These are phyloP conservation scores for Tricholoma sp. DNA, from an alignment of 768 basidiomycete species.

Conservation along the genomic window DNA sequence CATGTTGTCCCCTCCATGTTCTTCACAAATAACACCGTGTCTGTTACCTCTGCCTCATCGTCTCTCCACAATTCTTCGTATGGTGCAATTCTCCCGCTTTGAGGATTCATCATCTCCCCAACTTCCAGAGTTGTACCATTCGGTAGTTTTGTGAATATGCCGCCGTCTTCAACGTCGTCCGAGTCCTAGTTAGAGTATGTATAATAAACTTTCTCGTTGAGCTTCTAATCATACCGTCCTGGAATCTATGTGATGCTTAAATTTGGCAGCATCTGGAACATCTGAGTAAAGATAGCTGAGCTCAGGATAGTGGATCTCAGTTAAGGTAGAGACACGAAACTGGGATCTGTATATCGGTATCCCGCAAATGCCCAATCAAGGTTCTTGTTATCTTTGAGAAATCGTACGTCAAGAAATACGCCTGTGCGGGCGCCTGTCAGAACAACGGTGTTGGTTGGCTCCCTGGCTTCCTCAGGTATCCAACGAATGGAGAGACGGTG, in stretches of 20 bases:
- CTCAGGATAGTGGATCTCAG: not conserved
- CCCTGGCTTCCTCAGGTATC: constrained; percentile 24
- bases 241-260: constrained; percentile 28
- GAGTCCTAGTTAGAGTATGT: constrained; percentile 16
- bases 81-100: constrained; percentile 18
- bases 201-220: not conserved
- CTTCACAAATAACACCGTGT: constrained; percentile 10
- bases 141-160: constrained; percentile 19
- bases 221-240: constrained; percentile 20
- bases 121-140: constrained; percentile 25
- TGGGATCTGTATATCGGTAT: constrained; percentile 18
- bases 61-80: constrained; percentile 32
- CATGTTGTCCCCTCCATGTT: constrained; percentile 11
- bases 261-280: constrained; percentile 17
- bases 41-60: constrained; percentile 13
- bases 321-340: not conserved
- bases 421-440: constrained; percentile 24
- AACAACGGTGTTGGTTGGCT: constrained; percentile 32
- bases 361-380: constrained; percentile 38
- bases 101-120: constrained; percentile 30
- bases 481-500: constrained; percentile 27
- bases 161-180: constrained; percentile 17
- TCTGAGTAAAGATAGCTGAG: constrained; percentile 2
- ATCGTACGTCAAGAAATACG: constrained; percentile 31
- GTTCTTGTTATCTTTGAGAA: constrained; percentile 19